phyloP scores from a whole-genome alignment of 768 basidiomycete species.

The Trametes cubensis region DNA sequence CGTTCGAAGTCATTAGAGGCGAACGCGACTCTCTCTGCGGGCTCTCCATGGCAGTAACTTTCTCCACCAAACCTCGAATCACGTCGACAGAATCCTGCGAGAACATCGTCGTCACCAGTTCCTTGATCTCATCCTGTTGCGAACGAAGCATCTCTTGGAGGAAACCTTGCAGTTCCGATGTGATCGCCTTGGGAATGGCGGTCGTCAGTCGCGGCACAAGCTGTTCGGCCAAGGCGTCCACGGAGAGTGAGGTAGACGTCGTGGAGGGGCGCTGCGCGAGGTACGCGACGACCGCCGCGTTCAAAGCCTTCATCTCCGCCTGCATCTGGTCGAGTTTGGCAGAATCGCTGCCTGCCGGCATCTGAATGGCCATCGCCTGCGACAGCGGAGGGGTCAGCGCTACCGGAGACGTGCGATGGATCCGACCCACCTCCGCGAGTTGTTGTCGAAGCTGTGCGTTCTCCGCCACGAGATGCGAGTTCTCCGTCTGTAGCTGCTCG shows the following conservation, averaged over 20 bases:
- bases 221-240: constrained; percentile 7
- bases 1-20: neutral
- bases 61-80: constrained; percentile 8
- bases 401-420: neutral
- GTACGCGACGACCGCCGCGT: constrained; percentile 19
- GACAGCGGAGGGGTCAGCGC: neutral
- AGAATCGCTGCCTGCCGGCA: constrained; percentile 9
- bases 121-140: constrained; percentile 13
- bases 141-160: constrained; percentile 13
- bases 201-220: constrained; percentile 11
- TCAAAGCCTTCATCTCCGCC: constrained; percentile 19
- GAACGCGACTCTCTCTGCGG: neutral
- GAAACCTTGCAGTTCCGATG: constrained; percentile 7
- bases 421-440: constrained; percentile 12
- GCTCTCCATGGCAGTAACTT: neutral
- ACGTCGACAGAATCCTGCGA: constrained; percentile 13
- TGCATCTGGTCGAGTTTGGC: constrained; percentile 18
- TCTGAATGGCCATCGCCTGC: constrained; percentile 4
- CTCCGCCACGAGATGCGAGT: constrained; percentile 11
- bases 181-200: constrained; percentile 11
- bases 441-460: constrained; percentile 20
- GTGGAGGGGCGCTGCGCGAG: constrained; percentile 5
- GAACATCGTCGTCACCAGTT: constrained; percentile 8
- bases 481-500: constrained; percentile 18
- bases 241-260: neutral